phyloP scores from a whole-genome alignment of 2,329 filamentous ascomycete genomes.

The Clarireedia sp. region DNA sequence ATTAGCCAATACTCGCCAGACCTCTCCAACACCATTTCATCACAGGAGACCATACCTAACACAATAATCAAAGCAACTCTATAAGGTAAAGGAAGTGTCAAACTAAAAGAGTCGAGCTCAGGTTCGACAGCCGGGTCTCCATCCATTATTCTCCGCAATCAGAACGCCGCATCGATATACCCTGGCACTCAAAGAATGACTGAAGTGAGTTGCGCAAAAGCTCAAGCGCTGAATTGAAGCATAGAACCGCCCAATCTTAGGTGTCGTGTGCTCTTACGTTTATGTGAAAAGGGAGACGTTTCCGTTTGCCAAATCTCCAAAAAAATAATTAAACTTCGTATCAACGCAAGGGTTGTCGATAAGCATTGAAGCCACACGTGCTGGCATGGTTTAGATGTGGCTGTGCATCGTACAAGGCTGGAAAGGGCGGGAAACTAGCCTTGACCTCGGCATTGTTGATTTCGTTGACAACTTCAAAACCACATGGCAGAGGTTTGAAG shows the following conservation, averaged over 20 bases:
- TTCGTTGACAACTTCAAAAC: neutral
- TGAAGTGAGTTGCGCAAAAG: constrained; percentile 15
- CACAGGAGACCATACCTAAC: constrained; percentile 50
- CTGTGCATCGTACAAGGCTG: neutral
- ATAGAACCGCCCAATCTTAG: neutral
- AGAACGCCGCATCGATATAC: constrained; percentile 24
- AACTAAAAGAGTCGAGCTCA: constrained; percentile 76
- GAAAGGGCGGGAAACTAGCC: neutral
- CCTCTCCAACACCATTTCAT: neutral
- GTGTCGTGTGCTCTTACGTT: neutral
- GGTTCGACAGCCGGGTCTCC: constrained; percentile 64
- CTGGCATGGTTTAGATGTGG: neutral
- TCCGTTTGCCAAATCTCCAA: neutral
- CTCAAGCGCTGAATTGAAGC: neutral
- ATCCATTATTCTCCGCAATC: constrained; percentile 47
- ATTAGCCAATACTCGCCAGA: constrained; percentile 10
- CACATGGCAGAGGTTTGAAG: neutral
- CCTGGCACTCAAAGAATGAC: constrained; percentile 19
- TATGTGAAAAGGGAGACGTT: constrained; percentile 1
- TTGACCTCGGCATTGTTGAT: constrained; percentile 5
- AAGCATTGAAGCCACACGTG: neutral
- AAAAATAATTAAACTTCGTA: constrained; percentile 2
- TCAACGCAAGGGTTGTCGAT: neutral
- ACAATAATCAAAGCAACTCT: constrained; percentile 80
- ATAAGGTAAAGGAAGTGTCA: constrained; percentile 81